Evolutionary conservation across 768 basidiomycete species (phyloP).

Genomic region (Rhizopogon vesiculosus): DNA sequence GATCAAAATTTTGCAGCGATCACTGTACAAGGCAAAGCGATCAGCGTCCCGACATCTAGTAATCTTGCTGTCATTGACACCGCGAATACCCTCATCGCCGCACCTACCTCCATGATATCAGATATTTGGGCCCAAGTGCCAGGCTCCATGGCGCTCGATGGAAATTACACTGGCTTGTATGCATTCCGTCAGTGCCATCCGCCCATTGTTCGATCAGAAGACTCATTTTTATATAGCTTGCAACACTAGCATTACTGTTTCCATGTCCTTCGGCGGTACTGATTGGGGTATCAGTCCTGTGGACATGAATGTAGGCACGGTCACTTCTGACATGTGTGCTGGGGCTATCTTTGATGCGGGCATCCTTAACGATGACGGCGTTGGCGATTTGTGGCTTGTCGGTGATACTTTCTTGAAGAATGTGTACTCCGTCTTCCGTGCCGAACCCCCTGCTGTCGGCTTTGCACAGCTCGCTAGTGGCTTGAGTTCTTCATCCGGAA

Average conservation of each 20-base stretch:
- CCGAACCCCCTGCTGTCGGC: constrained; percentile 23
- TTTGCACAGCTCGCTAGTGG: constrained; percentile 23
- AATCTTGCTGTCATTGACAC: constrained; percentile 83
- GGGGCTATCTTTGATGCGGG: constrained; percentile 76
- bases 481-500: background rate
- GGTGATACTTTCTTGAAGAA: constrained; percentile 40
- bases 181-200: constrained; percentile 56
- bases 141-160: constrained; percentile 41
- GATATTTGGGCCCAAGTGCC: constrained; percentile 67
- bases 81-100: constrained; percentile 91
- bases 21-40: constrained; percentile 50
- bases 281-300: constrained; percentile 66
- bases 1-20: constrained; percentile 35
- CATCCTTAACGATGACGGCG: constrained; percentile 34
- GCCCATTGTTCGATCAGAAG: background rate
- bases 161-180: constrained; percentile 67
- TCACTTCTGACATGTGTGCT: constrained; percentile 47
- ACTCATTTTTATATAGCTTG: constrained; percentile 52
- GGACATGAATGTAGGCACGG: constrained; percentile 55
- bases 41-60: constrained; percentile 39
- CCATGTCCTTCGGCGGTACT: constrained; percentile 74
- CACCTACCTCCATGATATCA: constrained; percentile 56
- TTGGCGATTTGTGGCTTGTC: constrained; percentile 47
- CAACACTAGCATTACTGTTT: constrained; percentile 43
- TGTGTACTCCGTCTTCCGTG: constrained; percentile 26